A percentile compares a stretch with the other conserved stretches of the same genome.
These are phyloP conservation scores for Boletus bicolor DNA, from an alignment of 768 basidiomycete genomes.

Conservation along the genomic window DNA sequence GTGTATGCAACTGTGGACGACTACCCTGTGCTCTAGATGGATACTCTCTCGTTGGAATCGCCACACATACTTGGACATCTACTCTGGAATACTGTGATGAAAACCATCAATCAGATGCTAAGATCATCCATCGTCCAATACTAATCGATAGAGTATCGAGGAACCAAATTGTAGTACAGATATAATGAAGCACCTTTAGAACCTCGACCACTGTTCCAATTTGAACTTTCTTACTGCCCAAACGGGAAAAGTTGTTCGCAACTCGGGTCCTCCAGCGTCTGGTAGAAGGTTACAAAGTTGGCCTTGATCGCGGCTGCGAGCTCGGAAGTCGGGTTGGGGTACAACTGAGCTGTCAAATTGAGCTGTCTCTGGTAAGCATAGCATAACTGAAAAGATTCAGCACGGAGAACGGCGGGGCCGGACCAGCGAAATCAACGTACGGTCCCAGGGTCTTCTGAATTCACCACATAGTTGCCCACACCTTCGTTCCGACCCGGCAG, in stretches of 20 bases:
- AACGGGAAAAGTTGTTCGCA: constrained; percentile 19
- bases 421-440: constrained; percentile 5
- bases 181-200: too few relatives aligned
- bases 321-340: constrained; percentile 20
- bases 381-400: constrained; percentile 15
- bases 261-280: constrained; percentile 3
- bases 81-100: not conserved
- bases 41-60: not conserved
- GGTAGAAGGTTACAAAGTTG: constrained; percentile 17
- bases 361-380: constrained; percentile 21
- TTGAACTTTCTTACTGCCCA: constrained; percentile 4
- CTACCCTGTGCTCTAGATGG: not conserved
- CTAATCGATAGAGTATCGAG: not conserved
- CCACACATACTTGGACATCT: not conserved
- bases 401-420: not conserved
- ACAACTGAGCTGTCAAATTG: constrained; percentile 19
- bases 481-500: constrained; percentile 19
- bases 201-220: too few relatives aligned
- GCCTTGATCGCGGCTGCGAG: constrained; percentile 23
- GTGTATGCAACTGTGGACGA: not conserved
- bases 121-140: not conserved
- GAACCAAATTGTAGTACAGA: not conserved
- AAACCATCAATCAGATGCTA: not conserved
- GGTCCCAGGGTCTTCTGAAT: constrained; percentile 12
- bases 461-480: constrained; percentile 14